Evolutionary conservation across 306 rosid species (phyloP).

Genomic region (Coriaria nepalensis): DNA sequence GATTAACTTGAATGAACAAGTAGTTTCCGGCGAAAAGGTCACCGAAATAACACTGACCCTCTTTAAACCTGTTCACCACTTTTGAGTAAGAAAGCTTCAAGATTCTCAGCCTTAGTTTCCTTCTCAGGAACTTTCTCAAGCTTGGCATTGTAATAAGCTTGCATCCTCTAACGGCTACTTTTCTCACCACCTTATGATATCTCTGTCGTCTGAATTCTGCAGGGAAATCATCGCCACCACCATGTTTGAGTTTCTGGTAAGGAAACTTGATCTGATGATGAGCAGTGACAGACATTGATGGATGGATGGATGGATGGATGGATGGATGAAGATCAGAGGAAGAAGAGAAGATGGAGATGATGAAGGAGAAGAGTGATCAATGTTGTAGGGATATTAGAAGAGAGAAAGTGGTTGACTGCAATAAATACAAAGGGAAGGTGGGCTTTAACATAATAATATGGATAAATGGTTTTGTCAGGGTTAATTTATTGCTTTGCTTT

Average conservation of each 20-base stretch:
- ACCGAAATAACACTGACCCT: conserved; percentile 12
- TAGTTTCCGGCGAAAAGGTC: conserved; percentile 17
- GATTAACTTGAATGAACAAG: conserved; percentile 10
- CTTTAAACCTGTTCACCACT: conserved; percentile 8
- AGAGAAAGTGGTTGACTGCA: too few species aligned
- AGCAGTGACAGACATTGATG: conserved; percentile 18
- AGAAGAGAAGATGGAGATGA: too few species aligned
- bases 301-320: neutral
- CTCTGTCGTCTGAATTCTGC: too few species aligned
- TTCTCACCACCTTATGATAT: neutral
- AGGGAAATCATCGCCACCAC: conserved; percentile 5
- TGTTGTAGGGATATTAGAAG: too few species aligned
- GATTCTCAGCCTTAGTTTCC: conserved; percentile 3
- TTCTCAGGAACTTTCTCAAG: conserved; percentile 3
- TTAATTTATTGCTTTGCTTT: too few species aligned
- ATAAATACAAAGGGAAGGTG: too few species aligned
- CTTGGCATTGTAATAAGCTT: neutral
- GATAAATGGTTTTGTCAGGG: too few species aligned
- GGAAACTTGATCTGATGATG: conserved; percentile 17
- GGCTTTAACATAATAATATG: too few species aligned
- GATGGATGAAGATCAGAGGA: too few species aligned
- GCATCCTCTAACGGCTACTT: conserved; percentile 1
- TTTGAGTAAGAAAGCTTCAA: conserved; percentile 3
- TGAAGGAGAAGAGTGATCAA: too few species aligned
- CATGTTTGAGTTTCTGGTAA: conserved; percentile 38